Evolutionary conservation across 495 filamentous ascomycete species (phyloP).

Genomic region (Neurospora tetraspora): DNA sequence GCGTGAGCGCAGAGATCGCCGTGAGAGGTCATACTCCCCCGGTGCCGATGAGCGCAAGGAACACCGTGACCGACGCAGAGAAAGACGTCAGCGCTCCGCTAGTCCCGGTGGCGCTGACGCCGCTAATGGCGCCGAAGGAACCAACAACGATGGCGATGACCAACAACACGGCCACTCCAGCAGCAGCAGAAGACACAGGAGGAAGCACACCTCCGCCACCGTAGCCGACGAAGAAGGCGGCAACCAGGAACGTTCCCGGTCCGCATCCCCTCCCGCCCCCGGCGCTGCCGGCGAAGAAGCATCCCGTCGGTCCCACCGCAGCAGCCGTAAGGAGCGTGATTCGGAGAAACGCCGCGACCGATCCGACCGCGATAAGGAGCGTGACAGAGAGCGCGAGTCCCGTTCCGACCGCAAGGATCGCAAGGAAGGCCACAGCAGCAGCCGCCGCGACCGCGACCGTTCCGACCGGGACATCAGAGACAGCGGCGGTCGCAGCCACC

Average conservation of each 20-base stretch:
- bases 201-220: conserved; percentile 28
- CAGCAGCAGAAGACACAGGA: conserved; percentile 36
- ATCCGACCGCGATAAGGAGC: conserved; percentile 26
- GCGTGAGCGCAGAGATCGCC: conserved; percentile 16
- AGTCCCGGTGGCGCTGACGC: conserved; percentile 24
- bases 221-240: conserved; percentile 22
- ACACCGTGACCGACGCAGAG: background rate
- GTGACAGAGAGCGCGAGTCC: conserved; percentile 24
- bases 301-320: conserved; percentile 41
- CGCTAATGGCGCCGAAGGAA: conserved; percentile 47
- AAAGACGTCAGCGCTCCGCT: background rate
- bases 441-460: conserved; percentile 29
- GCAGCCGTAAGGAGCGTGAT: conserved; percentile 37
- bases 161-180: conserved; percentile 31
- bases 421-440: conserved; percentile 22
- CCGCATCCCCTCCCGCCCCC: conserved; percentile 30
- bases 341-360: conserved; percentile 32
- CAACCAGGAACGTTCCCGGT: conserved; percentile 37
- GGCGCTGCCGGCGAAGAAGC: conserved; percentile 22
- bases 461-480: conserved; percentile 38
- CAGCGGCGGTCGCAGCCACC: conserved; percentile 30
- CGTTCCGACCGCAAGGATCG: conserved; percentile 24
- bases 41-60: conserved; percentile 40
- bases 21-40: conserved; percentile 3
- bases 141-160: conserved; percentile 38